These are phyloP conservation scores for Kluyveromyces aestuarii DNA, from an alignment of 805 yeast species.

Conservation along the genomic window DNA sequence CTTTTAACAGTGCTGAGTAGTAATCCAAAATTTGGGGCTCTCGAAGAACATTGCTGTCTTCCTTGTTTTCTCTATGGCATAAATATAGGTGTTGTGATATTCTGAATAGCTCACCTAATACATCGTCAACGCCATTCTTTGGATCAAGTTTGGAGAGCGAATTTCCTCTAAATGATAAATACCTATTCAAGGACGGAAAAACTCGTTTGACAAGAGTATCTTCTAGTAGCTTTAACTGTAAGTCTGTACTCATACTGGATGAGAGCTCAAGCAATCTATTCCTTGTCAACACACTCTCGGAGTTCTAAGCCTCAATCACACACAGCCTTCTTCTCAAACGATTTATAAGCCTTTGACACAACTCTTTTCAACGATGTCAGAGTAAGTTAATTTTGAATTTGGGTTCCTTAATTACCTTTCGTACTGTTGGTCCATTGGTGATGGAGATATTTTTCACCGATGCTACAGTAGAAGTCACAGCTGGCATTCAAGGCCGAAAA, in stretches of 20 bases:
- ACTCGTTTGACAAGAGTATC: neutral
- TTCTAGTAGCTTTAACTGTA: neutral
- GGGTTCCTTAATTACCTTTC: no score
- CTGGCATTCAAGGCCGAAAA: neutral
- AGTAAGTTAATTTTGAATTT: no score
- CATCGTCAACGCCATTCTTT: neutral
- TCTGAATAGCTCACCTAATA: neutral
- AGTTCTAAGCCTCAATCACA: neutral
- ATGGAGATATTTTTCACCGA: neutral
- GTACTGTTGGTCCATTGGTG: no score
- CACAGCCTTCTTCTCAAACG: neutral
- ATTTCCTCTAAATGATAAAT: neutral
- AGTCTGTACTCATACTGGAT: neutral
- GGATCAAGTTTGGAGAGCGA: conserved; percentile 5
- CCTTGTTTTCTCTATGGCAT: neutral
- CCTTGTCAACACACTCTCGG: no score
- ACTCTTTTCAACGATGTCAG: no score
- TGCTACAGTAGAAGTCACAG: neutral
- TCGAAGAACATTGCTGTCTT: neutral
- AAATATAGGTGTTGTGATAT: neutral
- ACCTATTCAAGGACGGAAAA: neutral
- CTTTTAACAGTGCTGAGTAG: conserved; percentile 9
- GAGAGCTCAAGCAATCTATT: neutral
- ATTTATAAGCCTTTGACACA: neutral
- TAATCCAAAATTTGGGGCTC: conserved; percentile 4